Conservation (phyloP, 768 basidiomycete genomes). For the Crepidotus variabilis region DNA sequence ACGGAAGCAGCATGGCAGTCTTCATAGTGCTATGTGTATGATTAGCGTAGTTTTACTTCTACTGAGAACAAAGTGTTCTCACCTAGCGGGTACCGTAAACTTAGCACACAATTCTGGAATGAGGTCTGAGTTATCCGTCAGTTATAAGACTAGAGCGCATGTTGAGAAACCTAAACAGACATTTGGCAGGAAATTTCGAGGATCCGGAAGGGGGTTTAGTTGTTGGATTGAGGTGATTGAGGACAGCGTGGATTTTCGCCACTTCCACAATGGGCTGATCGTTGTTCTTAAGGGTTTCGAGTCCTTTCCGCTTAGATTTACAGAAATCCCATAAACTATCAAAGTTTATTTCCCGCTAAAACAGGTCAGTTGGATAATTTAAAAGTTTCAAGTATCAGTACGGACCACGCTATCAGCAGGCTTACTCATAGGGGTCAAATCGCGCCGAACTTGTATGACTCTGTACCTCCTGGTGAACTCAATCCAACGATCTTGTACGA, state of each 20-base stretch:
- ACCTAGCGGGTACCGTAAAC: slow-evolving; percentile 74
- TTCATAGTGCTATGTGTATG: slow-evolving; percentile 50
- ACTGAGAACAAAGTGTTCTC: neutral
- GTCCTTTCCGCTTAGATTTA: slow-evolving; percentile 56
- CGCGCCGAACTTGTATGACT: slow-evolving; percentile 50
- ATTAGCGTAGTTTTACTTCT: slow-evolving; percentile 1
- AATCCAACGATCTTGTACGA: slow-evolving; percentile 74
- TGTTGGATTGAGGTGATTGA: slow-evolving; percentile 60
- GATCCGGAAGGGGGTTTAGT: slow-evolving; percentile 35
- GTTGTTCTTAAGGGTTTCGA: slow-evolving; percentile 56
- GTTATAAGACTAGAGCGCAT: neutral
- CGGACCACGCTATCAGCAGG: slow-evolving; percentile 62
- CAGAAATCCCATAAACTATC: slow-evolving; percentile 64
- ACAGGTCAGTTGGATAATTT: slow-evolving; percentile 4
- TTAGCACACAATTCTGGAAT: slow-evolving; percentile 82
- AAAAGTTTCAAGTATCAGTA: slow-evolving; percentile 11
- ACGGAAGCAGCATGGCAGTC: slow-evolving; percentile 69
- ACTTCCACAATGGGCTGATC: slow-evolving; percentile 76
- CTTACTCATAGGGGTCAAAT: slow-evolving; percentile 72
- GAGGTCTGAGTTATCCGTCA: slow-evolving; percentile 44
- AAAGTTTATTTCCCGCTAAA: slow-evolving; percentile 60
- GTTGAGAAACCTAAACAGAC: slow-evolving; percentile 33
- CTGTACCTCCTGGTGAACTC: slow-evolving; percentile 74
- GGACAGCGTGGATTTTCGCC: slow-evolving; percentile 39
- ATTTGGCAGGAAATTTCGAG: slow-evolving; percentile 48